Base-by-base conservation (phyloP, 2,329 filamentous ascomycete species). In the Helotiales sp. region DNA sequence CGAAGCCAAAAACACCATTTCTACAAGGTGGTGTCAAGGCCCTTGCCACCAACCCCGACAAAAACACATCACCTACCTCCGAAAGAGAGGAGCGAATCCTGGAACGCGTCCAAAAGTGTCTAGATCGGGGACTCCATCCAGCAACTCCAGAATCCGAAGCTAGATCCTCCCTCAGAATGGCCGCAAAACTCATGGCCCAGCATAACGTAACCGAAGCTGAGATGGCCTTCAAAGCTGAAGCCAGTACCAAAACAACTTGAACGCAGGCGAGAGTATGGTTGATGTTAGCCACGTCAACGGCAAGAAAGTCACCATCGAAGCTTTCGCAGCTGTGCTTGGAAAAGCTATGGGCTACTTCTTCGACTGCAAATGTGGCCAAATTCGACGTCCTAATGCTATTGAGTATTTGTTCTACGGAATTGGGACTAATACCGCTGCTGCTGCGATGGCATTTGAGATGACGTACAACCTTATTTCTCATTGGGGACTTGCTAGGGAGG, bases 81-180 rank as follows among this genome's bases (percentile, higher is more conserved):
- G 25, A 52, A 46, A 42, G 46, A 47, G 9, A 52, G 47, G 29
- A 51, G 27, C 48, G 31, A 24, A 54, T 54, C 38, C n/a, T 54
- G 13, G 36, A 47, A 10, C 38, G 51, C 22, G 31, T 54, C 25
- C 38, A 27, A 9, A 54, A 54, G 25, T 47, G 51, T n/a, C 29
- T 46, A 24, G 51, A 40, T 34, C 38, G 51, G 3, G 51, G 51
- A 2, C 36, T 27, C 15, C 51, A 54, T 24, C 27, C 51, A 8
- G 34, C 15, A 3, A 54, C 38, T 40, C 51, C 36, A 8, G 51
- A 54, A 15, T 36, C 19, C 13, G 51, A 34, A 24, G 51, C 27
- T 25, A 17, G 38, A 33, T 30, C 51, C 10, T 12, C 51, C n/a
- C 36, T 54, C 22, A 17, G 17, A 7, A 47, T 46, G 51, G 31